Conservation (phyloP, 1,139 yeast genomes). For the Scheffersomyces stambukii region DNA sequence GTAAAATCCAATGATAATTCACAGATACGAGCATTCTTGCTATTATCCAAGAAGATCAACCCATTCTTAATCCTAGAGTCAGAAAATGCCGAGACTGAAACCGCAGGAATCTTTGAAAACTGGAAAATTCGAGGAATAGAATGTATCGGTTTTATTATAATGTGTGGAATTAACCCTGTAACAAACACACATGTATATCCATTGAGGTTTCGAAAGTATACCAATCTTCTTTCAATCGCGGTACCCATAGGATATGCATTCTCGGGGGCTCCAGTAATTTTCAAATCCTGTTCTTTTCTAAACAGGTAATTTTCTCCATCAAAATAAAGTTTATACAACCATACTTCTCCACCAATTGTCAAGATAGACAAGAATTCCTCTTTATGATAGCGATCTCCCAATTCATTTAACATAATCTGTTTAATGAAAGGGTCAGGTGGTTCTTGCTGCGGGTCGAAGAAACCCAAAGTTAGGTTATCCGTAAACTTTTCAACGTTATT, state of each 20-base stretch:
- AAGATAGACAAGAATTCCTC: constrained; percentile 64
- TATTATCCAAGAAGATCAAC: constrained; percentile 68
- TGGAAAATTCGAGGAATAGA: constrained; percentile 66
- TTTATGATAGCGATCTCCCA: constrained; percentile 56
- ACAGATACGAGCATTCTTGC: constrained; percentile 69
- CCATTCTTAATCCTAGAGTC: constrained; percentile 43
- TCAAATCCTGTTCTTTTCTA: constrained; percentile 43
- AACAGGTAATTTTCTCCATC: constrained; percentile 50
- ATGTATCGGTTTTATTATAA: constrained; percentile 60
- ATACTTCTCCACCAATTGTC: constrained; percentile 77
- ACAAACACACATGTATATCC: constrained; percentile 63
- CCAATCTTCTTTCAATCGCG: constrained; percentile 62
- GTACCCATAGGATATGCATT: constrained; percentile 71
- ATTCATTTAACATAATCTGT: constrained; percentile 59
- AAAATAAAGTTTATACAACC: constrained; percentile 57
- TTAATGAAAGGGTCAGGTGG: constrained; percentile 74
- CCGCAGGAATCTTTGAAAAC: constrained; percentile 60
- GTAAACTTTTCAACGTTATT: constrained; percentile 56
- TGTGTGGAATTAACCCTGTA: constrained; percentile 72
- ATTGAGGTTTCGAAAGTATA: constrained; percentile 54
- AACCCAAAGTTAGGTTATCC: constrained; percentile 48
- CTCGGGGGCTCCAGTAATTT: constrained; percentile 70
- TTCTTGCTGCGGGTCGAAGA: constrained; percentile 55
- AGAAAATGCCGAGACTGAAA: constrained; percentile 55
- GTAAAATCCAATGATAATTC: constrained; percentile 49